Evolutionary conservation across 257 asterid genomes (phyloP), one percentile per base, ranked within the genome.

Genomic region (Fraxinus pennsylvanica): DNA sequence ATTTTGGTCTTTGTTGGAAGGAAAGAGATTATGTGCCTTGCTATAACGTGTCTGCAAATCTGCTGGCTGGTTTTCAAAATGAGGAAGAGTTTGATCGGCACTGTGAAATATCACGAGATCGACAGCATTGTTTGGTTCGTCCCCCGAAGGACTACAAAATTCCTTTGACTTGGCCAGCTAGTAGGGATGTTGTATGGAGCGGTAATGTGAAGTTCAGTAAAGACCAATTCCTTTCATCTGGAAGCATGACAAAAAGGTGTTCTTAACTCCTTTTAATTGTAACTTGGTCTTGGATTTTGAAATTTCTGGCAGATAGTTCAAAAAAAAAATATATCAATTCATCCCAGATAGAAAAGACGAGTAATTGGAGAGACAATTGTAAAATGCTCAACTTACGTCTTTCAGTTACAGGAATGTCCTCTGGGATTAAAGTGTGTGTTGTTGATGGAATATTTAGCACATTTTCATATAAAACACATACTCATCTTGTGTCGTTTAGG

Each of bases 171-270:
- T 93, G 99, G 99, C 98, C 99, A 38, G 78, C 88, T 72, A 97
- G 99, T 76, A 91, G 96, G 83, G 99, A 93, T 87, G 89, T 91
- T 75, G 86, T 91, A 79, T 93, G 98, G 98, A 91, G 97, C 69
- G 98, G 91, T 79, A 93, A 93, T 85, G 97, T 95, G 84, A 95
- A 91, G 89, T 86, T 95, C 79, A 86, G 97, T 79, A 93, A 93
- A 87, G 98, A 93, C 81, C 99, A 96, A 81, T 96, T 96, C 85
- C 98, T 96, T 86, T 90, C 99, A 71, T 96, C 99, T 2, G 98
- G 99, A 74, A 93, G 96, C 88, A 96, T 92, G 97, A 93, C 97
- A n/a, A 96, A 96, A 88, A 87, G 99, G 99, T 94, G 68, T 41
- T 84, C 73, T 82, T 61, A 15, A 68, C 57, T 72, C 63, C 69